Evolutionary conservation across 495 filamentous ascomycete species (phyloP), one percentile per base, ranked within the genome.

Genomic region (Podospora tetraspora): DNA sequence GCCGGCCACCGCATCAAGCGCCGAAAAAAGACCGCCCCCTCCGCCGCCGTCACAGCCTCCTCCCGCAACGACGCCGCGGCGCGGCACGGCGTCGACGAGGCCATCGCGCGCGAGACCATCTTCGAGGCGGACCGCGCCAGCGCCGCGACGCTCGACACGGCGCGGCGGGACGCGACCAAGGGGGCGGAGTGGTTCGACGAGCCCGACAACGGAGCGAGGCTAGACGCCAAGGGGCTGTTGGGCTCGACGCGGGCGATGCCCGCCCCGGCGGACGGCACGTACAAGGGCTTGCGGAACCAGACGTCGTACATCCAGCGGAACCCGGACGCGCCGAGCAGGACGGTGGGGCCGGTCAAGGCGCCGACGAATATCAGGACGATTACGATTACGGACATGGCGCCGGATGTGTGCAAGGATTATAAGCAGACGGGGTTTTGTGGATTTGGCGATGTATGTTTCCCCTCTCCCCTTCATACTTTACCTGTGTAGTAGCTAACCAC

Each of bases 361-460:
- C 84, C 94, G 3, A 92, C 92, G 0, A 97, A 98, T 72, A 89
- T 98, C 57, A 88, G 95, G 30, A 97, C 91, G 3, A 89, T 96
- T 64, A 98, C 93, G 0, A 86, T 93, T 19, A 97, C 88, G 43
- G 95, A 98, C 73, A 97, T 91, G 78, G 90, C 92, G 29, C 94
- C 96, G 0, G 94, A 97, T 73, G 92, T 96, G 16, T 98, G 95
- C 77, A 98, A 97, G 77, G 95, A 98, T 77, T 75, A 68, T 34
- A 69, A 69, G 57, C 66, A 70, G 32, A 74, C 72, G 9, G 73
- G 73, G 12, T 75, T 72, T 43, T 75, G 73, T 43, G 73, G 73
- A 19, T 75, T 75, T 57, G 73, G 73, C 60, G 71, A 75, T 43
- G 62, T 64, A 57, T 11, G 62, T 63, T 3, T 25, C 13, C 37